phyloP scores from a whole-genome alignment of 73 alveolate species.

The Paramecium sexaurelia region DNA sequence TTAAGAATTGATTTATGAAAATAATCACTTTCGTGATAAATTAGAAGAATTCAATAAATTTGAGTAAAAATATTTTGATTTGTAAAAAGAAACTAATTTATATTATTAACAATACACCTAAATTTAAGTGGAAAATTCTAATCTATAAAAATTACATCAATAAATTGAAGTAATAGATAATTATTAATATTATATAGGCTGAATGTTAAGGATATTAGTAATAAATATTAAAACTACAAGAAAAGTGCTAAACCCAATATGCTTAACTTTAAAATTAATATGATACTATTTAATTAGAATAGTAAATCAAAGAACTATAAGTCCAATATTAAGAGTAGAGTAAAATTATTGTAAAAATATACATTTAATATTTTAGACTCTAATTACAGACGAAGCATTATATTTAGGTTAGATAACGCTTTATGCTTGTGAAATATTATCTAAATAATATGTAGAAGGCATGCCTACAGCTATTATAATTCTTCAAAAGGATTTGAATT shows the following conservation, averaged over 20 bases:
- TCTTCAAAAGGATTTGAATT: background rate
- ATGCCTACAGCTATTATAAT: background rate
- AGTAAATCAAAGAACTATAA: background rate
- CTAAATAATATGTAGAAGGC: background rate
- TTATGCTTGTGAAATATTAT: background rate
- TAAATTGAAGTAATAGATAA: background rate
- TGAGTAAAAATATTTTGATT: background rate
- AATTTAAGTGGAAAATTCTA: background rate
- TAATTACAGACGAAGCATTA: slow-evolving; percentile 28
- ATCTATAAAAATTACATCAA: background rate
- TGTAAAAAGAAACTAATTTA: background rate
- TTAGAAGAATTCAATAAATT: background rate
- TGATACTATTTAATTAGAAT: background rate
- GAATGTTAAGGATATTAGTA: background rate
- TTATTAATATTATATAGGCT: background rate
- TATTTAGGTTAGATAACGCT: background rate
- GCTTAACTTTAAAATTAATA: background rate
- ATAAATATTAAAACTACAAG: background rate
- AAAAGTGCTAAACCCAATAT: background rate
- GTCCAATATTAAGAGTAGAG: background rate
- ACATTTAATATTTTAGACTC: background rate
- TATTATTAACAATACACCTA: background rate
- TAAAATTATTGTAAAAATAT: background rate
- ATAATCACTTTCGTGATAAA: background rate
- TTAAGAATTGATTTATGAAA: background rate